Evolutionary conservation across 129 eudicot species (phyloP).

Genomic region (Deinandra increscens): DNA sequence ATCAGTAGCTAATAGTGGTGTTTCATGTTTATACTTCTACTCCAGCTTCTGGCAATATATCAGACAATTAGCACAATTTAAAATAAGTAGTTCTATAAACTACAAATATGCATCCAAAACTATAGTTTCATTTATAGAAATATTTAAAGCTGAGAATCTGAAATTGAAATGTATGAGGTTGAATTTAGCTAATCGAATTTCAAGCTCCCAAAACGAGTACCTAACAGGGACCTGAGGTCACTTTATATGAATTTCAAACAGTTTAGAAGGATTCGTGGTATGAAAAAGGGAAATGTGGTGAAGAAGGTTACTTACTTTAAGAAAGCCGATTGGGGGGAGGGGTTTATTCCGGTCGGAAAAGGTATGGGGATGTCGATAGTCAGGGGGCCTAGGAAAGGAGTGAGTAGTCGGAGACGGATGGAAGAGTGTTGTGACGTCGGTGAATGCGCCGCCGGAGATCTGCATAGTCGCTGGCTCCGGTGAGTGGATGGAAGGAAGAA

Average conservation of each 20-base stretch:
- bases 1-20: neutral
- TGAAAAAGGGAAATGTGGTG: neutral
- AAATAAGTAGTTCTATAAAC: neutral
- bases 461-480: conserved; percentile 23
- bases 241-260: neutral
- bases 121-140: neutral
- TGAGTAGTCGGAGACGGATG: conserved; percentile 20
- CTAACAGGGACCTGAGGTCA: neutral
- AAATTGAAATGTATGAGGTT: neutral
- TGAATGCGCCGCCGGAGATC: conserved; percentile 29
- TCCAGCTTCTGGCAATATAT: neutral
- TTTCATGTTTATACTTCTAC: neutral
- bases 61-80: neutral
- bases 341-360: conserved; percentile 25
- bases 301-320: conserved; percentile 26
- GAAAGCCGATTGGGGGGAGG: conserved; percentile 22
- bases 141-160: neutral
- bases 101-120: neutral
- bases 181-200: too few relatives aligned
- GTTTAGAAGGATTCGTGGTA: neutral
- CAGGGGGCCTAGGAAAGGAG: conserved; percentile 24
- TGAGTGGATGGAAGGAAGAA: neutral
- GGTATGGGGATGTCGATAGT: conserved; percentile 29
- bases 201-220: neutral
- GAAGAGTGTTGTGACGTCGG: conserved; percentile 25